A percentile compares a stretch with the other conserved stretches of the same genome.
phyloP scores from a whole-genome alignment of 192 early-diverging fungal species.

The Coemansia sp. region DNA sequence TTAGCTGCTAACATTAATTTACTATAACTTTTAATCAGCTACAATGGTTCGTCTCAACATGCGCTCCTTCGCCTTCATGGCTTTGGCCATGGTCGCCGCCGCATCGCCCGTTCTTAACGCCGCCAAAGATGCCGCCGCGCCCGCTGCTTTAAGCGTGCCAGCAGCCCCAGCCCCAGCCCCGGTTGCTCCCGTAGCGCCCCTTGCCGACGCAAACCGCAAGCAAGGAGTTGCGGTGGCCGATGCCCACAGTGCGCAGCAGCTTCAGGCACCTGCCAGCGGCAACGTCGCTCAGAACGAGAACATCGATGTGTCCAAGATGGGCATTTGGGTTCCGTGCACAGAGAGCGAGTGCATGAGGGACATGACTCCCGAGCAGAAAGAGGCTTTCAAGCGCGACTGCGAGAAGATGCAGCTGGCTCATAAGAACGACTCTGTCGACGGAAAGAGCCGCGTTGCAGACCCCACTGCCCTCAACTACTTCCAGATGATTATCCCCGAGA shows the following conservation, averaged over 20 bases:
- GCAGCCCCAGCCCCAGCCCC: slow-evolving; percentile 9
- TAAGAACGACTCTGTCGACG: slow-evolving; percentile 10
- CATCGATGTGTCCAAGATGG: slow-evolving; percentile 17
- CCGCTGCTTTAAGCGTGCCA: slow-evolving; percentile 13
- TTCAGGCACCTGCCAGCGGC: not conserved
- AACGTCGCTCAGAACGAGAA: not conserved
- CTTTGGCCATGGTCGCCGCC: slow-evolving; percentile 43
- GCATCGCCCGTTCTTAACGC: slow-evolving; percentile 30
- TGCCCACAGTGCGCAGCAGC: slow-evolving; percentile 8
- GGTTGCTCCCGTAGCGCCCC: slow-evolving; percentile 13
- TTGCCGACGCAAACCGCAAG: slow-evolving; percentile 14
- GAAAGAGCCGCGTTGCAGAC: slow-evolving; percentile 39
- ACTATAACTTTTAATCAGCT: not conserved
- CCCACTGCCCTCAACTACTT: slow-evolving; percentile 28
- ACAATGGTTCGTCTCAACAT: slow-evolving; percentile 48
- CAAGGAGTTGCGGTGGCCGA: slow-evolving; percentile 12
- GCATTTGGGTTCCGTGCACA: slow-evolving; percentile 36
- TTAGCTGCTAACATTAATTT: not conserved
- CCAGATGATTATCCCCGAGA: slow-evolving; percentile 28
- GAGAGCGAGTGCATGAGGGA: slow-evolving; percentile 41
- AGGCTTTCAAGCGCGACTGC: slow-evolving; percentile 41
- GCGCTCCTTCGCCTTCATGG: slow-evolving; percentile 50
- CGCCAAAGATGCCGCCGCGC: slow-evolving; percentile 16
- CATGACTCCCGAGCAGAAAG: slow-evolving; percentile 44
- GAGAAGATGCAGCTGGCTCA: slow-evolving; percentile 29